Evolutionary conservation across 345 rosid species (phyloP), one percentile per base, ranked within the genome.

Genomic region (Lepidium sativum): DNA sequence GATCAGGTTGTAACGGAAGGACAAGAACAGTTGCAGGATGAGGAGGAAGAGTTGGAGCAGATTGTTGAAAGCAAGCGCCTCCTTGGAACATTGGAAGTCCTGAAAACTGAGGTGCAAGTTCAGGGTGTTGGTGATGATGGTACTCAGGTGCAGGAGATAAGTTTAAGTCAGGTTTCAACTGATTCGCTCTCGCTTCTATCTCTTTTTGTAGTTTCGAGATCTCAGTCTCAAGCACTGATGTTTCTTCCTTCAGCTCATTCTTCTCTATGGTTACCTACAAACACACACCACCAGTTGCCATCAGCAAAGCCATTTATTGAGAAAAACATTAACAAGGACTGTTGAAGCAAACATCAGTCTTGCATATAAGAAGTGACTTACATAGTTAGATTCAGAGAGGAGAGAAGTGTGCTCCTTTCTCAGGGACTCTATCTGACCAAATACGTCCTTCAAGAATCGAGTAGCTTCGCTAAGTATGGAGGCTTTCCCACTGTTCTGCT

Each of bases 211-310:
- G 70, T 34, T 63, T 74, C 51, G 60, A 77, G 41, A 94, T 85
- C 75, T 86, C 89, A 29, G 69, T 68, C 82, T 82, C 85, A 2
- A 94, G 79, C 27, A 71, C 81, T 43, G 83, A 79, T 44, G 78
- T 94, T 75, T 94, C 99, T 74, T 88, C 99, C 77, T 71, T 74
- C 23, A 94, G 81, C 68, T 94, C 99, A 41, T 83, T 85, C 62
- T 78, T 94, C 85, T 94, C 99, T 6, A 77, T 27, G 1, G 80
- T 78, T 61, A 90, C 91, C 98, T 92, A 41, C 56, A 54, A 54
- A 17, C 56, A 54, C 59, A 18, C 1, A 21, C 21, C 16, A 54
- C 37, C 3, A 59, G 50, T 31, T 50, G 25, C 33, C 43, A 43
- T 66, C 39, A 51, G 16, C 20, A 31, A 29, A 20, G 5, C 6